These are phyloP conservation scores for Cryptococcus sp. DNA, from an alignment of 1,284 basidiomycete genomes.

Conservation along the genomic window DNA sequence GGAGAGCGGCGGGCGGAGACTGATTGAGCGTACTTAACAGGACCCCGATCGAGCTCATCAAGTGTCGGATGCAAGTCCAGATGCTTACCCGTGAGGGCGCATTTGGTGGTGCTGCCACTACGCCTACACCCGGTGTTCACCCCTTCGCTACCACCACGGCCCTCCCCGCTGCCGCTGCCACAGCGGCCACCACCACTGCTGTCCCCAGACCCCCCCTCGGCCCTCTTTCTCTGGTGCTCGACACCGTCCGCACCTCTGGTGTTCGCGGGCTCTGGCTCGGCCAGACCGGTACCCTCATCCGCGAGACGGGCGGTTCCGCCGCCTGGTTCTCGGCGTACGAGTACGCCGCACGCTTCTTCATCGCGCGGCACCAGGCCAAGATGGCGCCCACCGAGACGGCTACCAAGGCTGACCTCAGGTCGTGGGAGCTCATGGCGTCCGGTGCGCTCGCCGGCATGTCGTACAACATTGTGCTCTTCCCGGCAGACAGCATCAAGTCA, in stretches of 20 bases:
- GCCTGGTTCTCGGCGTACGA: conserved; percentile 90
- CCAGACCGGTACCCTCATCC: conserved; percentile 77
- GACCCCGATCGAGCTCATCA: conserved; percentile 86
- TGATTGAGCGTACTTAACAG: conserved; percentile 49
- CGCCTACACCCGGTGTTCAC: conserved; percentile 10
- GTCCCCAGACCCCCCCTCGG: conserved; percentile 52
- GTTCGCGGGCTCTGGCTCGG: conserved; percentile 79
- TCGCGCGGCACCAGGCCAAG: conserved; percentile 49
- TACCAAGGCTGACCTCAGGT: conserved; percentile 59
- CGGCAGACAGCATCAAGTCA: conserved; percentile 91
- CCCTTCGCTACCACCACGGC: conserved; percentile 26
- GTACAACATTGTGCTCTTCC: conserved; percentile 80
- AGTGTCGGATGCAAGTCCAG: conserved; percentile 95
- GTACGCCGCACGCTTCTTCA: conserved; percentile 60
- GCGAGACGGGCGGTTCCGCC: conserved; percentile 80
- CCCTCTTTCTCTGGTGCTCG: conserved; percentile 64
- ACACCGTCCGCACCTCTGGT: conserved; percentile 64
- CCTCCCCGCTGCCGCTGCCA: conserved; percentile 28
- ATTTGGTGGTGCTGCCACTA: conserved; percentile 31
- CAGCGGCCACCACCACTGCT: conserved; percentile 6
- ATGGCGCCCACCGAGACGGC: conserved; percentile 31
- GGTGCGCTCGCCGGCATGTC: conserved; percentile 83
- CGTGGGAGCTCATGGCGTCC: conserved; percentile 77
- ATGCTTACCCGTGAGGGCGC: conserved; percentile 60
- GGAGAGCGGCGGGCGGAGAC: neutral